Evolutionary conservation across 306 rosid genomes (phyloP), one percentile per base, ranked within the genome.

Genomic region (Vigna reflexopilosa): DNA sequence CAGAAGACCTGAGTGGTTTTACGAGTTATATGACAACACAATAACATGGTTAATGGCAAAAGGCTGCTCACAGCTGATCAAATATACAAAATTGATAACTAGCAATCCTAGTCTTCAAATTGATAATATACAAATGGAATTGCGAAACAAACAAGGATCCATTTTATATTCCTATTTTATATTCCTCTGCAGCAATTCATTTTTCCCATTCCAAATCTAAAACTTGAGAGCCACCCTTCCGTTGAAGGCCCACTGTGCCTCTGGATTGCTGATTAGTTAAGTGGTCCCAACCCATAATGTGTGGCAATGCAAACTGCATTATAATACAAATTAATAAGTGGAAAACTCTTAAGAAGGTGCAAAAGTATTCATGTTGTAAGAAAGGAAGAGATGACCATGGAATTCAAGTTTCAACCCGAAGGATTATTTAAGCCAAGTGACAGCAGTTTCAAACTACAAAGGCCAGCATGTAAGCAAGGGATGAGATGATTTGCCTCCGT

Each of bases 231-330:
- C 70, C 84, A 22, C 45, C 61, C 83, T 80, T 81, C 10, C 89
- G 47, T 76, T 83, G 80, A 55, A 56, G 73, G 58, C 82, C 84
- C 71, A 45, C 83, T 61, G n/a, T 56, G 72, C 61, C 84, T 24
- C 69, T 61, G 36, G 84, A 87, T 57, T 51, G 83, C 69, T 81
- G 86, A 66, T 73, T 78, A 28, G 91, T 88, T 80, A 92, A 26
- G 65, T 82, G 87, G 80, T 90, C 90, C 97, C 98, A 94, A 47
- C 97, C 97, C 88, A 94, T 86, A 72, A 94, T 88, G 88, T 84
- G 93, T 40, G 97, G 98, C 80, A 94, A 82, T 8, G 91, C 97
- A 83, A 89, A 94, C 98, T 94, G 90, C 81, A 80, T 24, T 34
- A 54, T 20, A 80, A 55, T 72, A 11, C 61, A 70, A 63, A 38